A percentile compares a stretch with the other conserved stretches of the same genome.
These are phyloP conservation scores for Nakaseomyces uthaithaninus DNA, from an alignment of 1,139 yeast genomes.

Conservation along the genomic window DNA sequence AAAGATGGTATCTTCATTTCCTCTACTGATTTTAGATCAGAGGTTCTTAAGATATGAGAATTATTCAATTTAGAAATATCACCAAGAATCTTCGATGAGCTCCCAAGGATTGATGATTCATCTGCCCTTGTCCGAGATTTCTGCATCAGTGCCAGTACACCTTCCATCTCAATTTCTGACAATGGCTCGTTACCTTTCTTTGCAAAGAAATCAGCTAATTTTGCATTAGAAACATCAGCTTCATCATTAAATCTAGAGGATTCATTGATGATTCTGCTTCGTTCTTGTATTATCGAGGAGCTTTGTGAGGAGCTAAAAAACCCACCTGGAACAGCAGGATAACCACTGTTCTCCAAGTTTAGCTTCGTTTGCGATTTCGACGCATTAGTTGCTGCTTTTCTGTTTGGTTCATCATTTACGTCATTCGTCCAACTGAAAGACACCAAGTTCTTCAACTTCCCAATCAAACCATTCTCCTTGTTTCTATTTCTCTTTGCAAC, in stretches of 20 bases:
- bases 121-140: constrained; percentile 31
- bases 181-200: constrained; percentile 70
- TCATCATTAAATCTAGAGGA: constrained; percentile 5
- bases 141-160: constrained; percentile 58
- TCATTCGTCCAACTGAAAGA: constrained; percentile 1
- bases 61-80: constrained; percentile 7
- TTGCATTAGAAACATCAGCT: constrained; percentile 25
- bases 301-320: constrained; percentile 4
- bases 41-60: constrained; percentile 15
- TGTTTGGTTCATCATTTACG: neutral
- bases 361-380: neutral
- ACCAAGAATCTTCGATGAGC: neutral
- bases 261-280: constrained; percentile 6
- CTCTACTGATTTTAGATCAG: constrained; percentile 13
- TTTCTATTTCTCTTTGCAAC: neutral
- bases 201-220: constrained; percentile 63
- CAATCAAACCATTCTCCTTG: neutral
- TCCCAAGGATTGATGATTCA: constrained; percentile 9
- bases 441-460: constrained; percentile 4
- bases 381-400: neutral
- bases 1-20: constrained; percentile 31
- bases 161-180: constrained; percentile 72
- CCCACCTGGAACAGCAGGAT: constrained; percentile 5
- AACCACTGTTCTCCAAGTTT: neutral
- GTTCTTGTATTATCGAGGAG: neutral